phyloP scores from a whole-genome alignment of 495 filamentous ascomycete species.

The Aspergillus egyptiacus region DNA sequence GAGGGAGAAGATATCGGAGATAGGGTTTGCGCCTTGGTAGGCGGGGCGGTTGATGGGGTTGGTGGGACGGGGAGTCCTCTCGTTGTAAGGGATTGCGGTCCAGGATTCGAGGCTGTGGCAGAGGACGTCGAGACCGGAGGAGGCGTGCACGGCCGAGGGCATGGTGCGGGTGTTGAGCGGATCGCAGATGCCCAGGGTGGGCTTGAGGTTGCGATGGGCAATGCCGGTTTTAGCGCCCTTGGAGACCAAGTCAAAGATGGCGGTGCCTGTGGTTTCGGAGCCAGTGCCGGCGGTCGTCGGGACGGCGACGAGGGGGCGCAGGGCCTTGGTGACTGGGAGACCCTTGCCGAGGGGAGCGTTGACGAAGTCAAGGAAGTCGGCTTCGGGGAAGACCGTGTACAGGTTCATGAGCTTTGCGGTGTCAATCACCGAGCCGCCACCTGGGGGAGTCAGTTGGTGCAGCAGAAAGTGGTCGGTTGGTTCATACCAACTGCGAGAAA shows the following conservation, averaged over 20 bases:
- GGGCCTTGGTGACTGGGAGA: slow-evolving; percentile 68
- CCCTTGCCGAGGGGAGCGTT: slow-evolving; percentile 92
- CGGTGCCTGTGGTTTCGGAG: slow-evolving; percentile 92
- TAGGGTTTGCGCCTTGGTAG: slow-evolving; percentile 96
- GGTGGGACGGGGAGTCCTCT: slow-evolving; percentile 72
- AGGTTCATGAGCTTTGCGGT: slow-evolving; percentile 98
- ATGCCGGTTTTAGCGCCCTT: slow-evolving; percentile 92
- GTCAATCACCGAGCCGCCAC: slow-evolving; percentile 80
- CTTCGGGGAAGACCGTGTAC: slow-evolving; percentile 79
- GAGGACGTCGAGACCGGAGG: slow-evolving; percentile 86
- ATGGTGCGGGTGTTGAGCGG: slow-evolving; percentile 92
- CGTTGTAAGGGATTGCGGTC: slow-evolving; percentile 91
- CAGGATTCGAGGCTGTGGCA: slow-evolving; percentile 91
- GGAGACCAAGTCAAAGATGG: slow-evolving; percentile 90
- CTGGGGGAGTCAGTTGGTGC: slow-evolving; percentile 16
- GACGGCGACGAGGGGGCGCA: slow-evolving; percentile 82
- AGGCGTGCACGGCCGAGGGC: slow-evolving; percentile 84
- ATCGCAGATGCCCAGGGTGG: slow-evolving; percentile 92
- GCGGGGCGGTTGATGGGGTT: slow-evolving; percentile 90
- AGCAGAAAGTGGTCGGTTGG: neutral
- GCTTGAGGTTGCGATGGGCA: slow-evolving; percentile 90
- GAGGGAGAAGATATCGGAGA: slow-evolving; percentile 91
- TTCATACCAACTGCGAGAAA: slow-evolving; percentile 80
- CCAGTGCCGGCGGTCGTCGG: slow-evolving; percentile 95
- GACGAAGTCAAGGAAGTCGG: slow-evolving; percentile 93